Conservation (phyloP, 441 rosid species). For the Adansonia grandidieri region DNA sequence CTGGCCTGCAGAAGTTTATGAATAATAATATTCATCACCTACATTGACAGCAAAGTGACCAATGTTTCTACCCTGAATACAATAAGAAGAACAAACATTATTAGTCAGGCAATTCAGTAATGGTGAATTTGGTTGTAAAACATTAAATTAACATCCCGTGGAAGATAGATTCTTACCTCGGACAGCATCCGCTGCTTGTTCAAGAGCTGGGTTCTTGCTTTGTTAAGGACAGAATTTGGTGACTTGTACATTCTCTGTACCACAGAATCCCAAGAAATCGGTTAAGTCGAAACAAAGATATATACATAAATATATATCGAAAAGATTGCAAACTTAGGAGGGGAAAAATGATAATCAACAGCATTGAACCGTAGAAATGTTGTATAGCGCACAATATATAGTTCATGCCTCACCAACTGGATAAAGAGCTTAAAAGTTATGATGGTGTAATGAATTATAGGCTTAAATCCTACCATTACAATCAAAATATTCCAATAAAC, state of each 20-base stretch:
- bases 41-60: slow-evolving; percentile 47
- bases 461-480: not conserved
- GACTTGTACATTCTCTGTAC: slow-evolving; percentile 65
- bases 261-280: slow-evolving; percentile 15
- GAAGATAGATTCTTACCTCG: slow-evolving; percentile 42
- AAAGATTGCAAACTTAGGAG: not conserved
- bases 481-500: not conserved
- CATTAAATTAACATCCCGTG: not conserved
- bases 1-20: not conserved
- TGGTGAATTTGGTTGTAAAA: not conserved
- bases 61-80: slow-evolving; percentile 45
- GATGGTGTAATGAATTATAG: not conserved
- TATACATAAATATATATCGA: not conserved
- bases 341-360: not conserved
- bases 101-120: not conserved
- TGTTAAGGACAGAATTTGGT: slow-evolving; percentile 70
- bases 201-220: slow-evolving; percentile 83
- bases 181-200: slow-evolving; percentile 83
- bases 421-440: not conserved
- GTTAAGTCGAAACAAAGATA: not conserved
- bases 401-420: not conserved
- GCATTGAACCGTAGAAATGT: not conserved
- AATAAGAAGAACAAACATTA: not conserved
- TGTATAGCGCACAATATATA: not conserved
- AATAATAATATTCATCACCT: slow-evolving; percentile 28